Conservation (phyloP, 2,329 filamentous ascomycete genomes). For the Paracorniculantispora psalliotae region DNA sequence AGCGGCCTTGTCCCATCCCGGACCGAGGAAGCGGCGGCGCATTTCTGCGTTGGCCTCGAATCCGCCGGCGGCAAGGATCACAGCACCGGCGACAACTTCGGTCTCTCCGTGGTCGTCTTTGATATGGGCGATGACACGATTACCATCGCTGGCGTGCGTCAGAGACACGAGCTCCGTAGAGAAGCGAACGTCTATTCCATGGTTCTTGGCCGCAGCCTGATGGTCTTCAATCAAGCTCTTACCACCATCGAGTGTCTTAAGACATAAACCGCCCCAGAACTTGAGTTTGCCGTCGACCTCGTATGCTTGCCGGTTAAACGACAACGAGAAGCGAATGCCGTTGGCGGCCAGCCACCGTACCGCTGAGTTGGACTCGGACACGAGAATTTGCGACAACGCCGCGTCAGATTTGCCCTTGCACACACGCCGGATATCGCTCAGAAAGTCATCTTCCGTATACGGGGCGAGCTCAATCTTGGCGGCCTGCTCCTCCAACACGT, state of each 20-base stretch:
- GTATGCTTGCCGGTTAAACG: constrained; percentile 63
- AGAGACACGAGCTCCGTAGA: constrained; percentile 41
- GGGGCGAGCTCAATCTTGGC: constrained; percentile 51
- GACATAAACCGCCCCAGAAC: constrained; percentile 63
- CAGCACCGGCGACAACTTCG: constrained; percentile 31
- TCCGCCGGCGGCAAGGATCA: constrained; percentile 56
- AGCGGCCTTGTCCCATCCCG: constrained; percentile 56
- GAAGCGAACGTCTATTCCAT: constrained; percentile 42
- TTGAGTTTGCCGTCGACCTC: constrained; percentile 54
- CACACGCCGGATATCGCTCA: constrained; percentile 51
- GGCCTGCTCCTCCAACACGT: constrained; percentile 42
- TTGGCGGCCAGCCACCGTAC: constrained; percentile 52
- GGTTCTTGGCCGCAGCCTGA: constrained; percentile 34
- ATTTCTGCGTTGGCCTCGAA: constrained; percentile 58
- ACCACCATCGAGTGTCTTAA: constrained; percentile 55
- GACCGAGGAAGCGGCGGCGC: constrained; percentile 48
- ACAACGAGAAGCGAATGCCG: constrained; percentile 54
- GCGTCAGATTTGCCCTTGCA: constrained; percentile 49
- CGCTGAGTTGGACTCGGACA: constrained; percentile 45
- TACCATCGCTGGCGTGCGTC: constrained; percentile 23
- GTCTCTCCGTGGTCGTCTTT: constrained; percentile 24
- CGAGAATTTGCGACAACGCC: constrained; percentile 41
- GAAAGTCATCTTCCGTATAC: constrained; percentile 52
- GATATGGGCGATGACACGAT: constrained; percentile 29
- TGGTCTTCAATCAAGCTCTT: constrained; percentile 53